Base-by-base conservation (phyloP, 2,329 filamentous ascomycete species). In the Neocatenulostroma microsporum region DNA sequence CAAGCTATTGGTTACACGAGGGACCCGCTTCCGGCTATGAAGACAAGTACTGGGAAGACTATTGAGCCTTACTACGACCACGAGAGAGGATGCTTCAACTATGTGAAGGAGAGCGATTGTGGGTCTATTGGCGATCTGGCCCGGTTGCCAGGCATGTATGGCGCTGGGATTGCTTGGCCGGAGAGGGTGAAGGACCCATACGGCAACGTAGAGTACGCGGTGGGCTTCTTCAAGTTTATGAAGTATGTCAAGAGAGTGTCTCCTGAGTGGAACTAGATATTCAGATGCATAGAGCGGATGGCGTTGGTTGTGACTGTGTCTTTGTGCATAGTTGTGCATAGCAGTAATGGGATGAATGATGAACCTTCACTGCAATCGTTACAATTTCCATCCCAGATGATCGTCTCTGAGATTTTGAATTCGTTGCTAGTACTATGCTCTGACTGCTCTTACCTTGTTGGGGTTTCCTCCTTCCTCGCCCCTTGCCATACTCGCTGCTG, bases 171-270 rank as follows among this genome's bases (percentile, higher is more conserved):
- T 47, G 76, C 76, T 1, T 81, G 73, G 48, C 77, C 77, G 0
- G 73, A 80, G 51, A 62, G 66, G 17, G 74, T 79, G 5, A 67
- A 67, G 7, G 77, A 80, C 60, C 76, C 75, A 1, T 59, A 68
- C 26, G 75, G 76, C 0, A 79, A 78, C 53, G 70, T 74, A 6
- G 76, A 80, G 57, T 64, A 69, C 48, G 73, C 74, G 1, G 77
- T 80, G 34, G 77, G 77, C 0, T 70, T 80, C 51, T 77, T 66
- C 51, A 80, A 81, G 57, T 80, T 81, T 45, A 79, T 80, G 74
- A 74, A 68, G 30, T 79, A 72, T 47, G 55, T 76, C 36, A 72
- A 73, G 57, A 67, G 63, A 41, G 73, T 76, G 4, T 61, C 66
- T 14, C 72, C 71, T 12, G 55, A 61, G 13, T 79, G 75, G 74